phyloP scores from a whole-genome alignment of 2,329 filamentous ascomycete species.

The Truncatella angustata region DNA sequence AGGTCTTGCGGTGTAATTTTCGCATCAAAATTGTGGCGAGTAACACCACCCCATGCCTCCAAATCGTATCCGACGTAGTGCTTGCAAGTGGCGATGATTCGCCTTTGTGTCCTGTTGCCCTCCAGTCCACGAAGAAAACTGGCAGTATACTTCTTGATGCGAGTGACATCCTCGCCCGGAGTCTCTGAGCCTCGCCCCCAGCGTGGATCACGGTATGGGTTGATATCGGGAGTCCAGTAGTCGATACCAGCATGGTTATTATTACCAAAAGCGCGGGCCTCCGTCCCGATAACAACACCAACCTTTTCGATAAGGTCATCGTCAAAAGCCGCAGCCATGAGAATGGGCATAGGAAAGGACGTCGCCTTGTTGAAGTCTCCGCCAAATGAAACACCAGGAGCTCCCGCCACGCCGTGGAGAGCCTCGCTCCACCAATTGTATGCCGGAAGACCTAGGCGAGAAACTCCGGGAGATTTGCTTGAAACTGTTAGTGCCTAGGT shows the following conservation, averaged over 20 bases:
- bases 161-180: constrained; percentile 30
- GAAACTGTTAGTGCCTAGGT: too few species aligned
- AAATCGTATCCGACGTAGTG: constrained; percentile 58
- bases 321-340: constrained; percentile 28
- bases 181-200: constrained; percentile 26
- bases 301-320: constrained; percentile 26
- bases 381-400: constrained; percentile 40
- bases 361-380: constrained; percentile 17
- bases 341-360: constrained; percentile 28
- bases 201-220: constrained; percentile 20
- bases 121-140: constrained; percentile 54
- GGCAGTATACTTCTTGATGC: constrained; percentile 48
- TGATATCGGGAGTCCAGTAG: constrained; percentile 24
- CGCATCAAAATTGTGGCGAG: constrained; percentile 53
- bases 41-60: constrained; percentile 41
- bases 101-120: constrained; percentile 20
- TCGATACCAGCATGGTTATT: constrained; percentile 23
- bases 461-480: constrained; percentile 42
- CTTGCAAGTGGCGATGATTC: constrained; percentile 56
- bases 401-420: constrained; percentile 57
- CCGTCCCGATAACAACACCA: constrained; percentile 24
- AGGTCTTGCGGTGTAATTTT: constrained; percentile 60
- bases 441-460: constrained; percentile 53
- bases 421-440: constrained; percentile 63
- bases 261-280: constrained; percentile 30